Evolutionary conservation across 331 rosid genomes (phyloP), one percentile per base, ranked within the genome.

Genomic region (Quercus lobata): DNA sequence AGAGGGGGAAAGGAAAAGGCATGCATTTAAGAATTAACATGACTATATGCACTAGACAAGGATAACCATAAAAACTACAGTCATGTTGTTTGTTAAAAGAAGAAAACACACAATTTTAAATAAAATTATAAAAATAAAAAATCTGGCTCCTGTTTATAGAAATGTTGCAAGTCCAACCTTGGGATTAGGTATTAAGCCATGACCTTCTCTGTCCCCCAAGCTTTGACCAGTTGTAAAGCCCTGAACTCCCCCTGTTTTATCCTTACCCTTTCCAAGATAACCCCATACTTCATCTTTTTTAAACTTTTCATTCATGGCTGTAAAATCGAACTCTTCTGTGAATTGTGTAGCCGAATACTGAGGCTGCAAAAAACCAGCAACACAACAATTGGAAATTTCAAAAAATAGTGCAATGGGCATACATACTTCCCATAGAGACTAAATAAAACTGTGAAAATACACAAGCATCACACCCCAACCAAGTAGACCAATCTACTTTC

Each of bases 251-350:
- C 73, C 85, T 61, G 68, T 53, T 69, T 61, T 80, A 72, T 76
- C 76, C 37, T 85, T 81, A 30, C 75, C 81, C 84, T 82, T 84
- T 58, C 96, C 93, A 55, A 87, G 91, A 70, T 83, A 83, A 62
- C 89, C 89, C 93, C 93, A 90, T 18, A 91, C 90, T 88, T 89
- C 94, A 83, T 93, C 91, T 84, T 89, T 91, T 60, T 84, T 93
- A 87, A 89, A 91, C 87, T 89, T 91, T 78, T 93, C 93, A 58
- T 91, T 88, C 97, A 93, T 93, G 75, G 97, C 92, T 44, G 16
- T 84, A 83, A 93, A 89, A 83, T 93, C 93, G 80, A 91, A 91
- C 79, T 93, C 97, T 85, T 91, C 97, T 41, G 84, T 87, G 76
- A 80, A 92, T 81, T 87, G 84, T 72, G 78, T 54, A 49, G 82